phyloP scores from a whole-genome alignment of 176 grass and related monocot species.

The Urochloa ruziziensis region DNA sequence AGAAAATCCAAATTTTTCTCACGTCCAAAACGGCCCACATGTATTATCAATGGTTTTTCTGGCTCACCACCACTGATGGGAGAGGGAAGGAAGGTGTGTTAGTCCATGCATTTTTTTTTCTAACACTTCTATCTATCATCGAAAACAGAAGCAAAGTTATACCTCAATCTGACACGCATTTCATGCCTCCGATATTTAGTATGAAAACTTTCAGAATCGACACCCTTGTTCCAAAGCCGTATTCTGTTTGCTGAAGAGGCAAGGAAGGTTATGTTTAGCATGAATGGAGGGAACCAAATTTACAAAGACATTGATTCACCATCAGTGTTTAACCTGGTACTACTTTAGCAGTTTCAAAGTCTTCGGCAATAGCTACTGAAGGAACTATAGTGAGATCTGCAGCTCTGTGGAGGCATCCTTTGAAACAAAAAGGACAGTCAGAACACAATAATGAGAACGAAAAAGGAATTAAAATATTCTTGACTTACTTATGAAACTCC shows the following conservation, averaged over 20 bases:
- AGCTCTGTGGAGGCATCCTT: slow-evolving; percentile 88
- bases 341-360: slow-evolving; percentile 82
- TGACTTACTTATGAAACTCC: slow-evolving; percentile 84
- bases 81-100: slow-evolving; percentile 30
- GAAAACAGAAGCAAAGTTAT: slow-evolving; percentile 16
- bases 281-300: slow-evolving; percentile 1
- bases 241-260: slow-evolving; percentile 68
- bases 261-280: slow-evolving; percentile 21
- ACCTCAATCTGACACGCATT: slow-evolving; percentile 88
- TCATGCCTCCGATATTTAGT: slow-evolving; percentile 69
- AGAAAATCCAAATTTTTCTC: slow-evolving; percentile 99
- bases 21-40: slow-evolving; percentile 89
- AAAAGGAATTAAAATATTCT: slow-evolving; percentile 9
- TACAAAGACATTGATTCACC: slow-evolving; percentile 4
- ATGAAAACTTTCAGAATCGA: slow-evolving; percentile 96
- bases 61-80: slow-evolving; percentile 75
- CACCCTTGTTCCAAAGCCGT: slow-evolving; percentile 97
- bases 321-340: slow-evolving; percentile 61
- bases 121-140: background rate
- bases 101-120: background rate
- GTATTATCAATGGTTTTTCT: slow-evolving; percentile 91
- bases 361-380: slow-evolving; percentile 82
- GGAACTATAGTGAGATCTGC: slow-evolving; percentile 93
- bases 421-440: slow-evolving; percentile 37
- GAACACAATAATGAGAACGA: slow-evolving; percentile 12